Evolutionary conservation across 192 early-diverging fungal genomes (phyloP).

Genomic region (Entophlyctis helioformis): DNA sequence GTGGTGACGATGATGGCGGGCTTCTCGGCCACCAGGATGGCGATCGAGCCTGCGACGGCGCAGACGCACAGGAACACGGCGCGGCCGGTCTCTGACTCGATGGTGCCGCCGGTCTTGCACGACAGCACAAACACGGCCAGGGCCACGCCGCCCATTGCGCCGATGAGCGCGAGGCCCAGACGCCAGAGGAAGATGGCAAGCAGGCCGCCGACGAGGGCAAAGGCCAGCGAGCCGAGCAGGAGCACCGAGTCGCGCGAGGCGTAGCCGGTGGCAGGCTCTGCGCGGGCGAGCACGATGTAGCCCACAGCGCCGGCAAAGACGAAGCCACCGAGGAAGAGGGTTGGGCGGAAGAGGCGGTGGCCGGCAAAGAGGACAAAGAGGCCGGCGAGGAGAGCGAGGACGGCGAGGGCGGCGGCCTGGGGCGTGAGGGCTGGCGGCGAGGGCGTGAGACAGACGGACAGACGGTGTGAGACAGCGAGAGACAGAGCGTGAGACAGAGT

Average conservation of each 20-base stretch:
- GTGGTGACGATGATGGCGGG: constrained; percentile 15
- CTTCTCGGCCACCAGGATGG: constrained; percentile 13
- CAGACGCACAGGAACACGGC: constrained; percentile 13
- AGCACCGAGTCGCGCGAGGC: constrained; percentile 4
- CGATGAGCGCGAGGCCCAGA: constrained; percentile 14
- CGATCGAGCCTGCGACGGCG: constrained; percentile 4
- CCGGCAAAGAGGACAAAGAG: constrained; percentile 14
- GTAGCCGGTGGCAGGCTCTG: constrained; percentile 18
- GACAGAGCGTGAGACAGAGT: too few relatives aligned
- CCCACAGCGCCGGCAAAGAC: constrained; percentile 6
- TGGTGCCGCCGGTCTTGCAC: constrained; percentile 10
- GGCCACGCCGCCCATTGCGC: constrained; percentile 13
- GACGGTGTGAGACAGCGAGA: too few relatives aligned
- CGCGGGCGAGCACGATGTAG: constrained; percentile 8
- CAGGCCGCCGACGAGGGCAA: constrained; percentile 16
- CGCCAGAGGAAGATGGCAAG: constrained; percentile 12
- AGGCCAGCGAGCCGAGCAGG: constrained; percentile 13
- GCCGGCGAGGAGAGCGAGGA: constrained; percentile 9
- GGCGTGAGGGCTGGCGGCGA: too few relatives aligned
- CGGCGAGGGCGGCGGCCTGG: constrained; percentile 7
- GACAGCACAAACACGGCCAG: constrained; percentile 14
- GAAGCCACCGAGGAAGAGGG: constrained; percentile 16
- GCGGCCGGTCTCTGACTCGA: constrained; percentile 4
- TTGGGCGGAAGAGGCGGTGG: constrained; percentile 9
- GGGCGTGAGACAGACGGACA: too few relatives aligned